Evolutionary conservation across 2,329 filamentous ascomycete genomes (phyloP), one percentile per base, ranked within the genome.

Genomic region (Microdochium bolleyi): DNA sequence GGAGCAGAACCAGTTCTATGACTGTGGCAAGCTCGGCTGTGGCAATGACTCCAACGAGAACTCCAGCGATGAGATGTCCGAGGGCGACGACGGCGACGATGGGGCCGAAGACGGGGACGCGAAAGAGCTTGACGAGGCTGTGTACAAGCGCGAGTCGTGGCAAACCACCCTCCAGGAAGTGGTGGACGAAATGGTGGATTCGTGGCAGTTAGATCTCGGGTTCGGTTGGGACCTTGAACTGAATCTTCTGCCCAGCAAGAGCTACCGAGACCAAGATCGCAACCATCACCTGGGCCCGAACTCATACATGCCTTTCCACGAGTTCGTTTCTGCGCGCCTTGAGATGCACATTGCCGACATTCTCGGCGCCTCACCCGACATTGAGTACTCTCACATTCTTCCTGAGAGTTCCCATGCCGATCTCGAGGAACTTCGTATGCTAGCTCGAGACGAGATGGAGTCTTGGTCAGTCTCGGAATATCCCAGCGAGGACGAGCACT

Each of bases 401-500:
- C 41, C 41, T 3, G 41, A 46, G 7, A 11, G 19, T 21, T n/a
- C n/a, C n/a, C n/a, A n/a, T n/a, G 19, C 22, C 3, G 21, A 24
- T 19, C 41, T 46, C 10, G 41, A 46, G 10, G 19, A 11, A 5
- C 7, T 46, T 24, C 41, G 41, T 7, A 11, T 19, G 21, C 13
- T 46, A 5, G n/a, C 34, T 5, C 34, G 34, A 38, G 34, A 38
- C 4, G 34, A 38, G 7, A 9, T 8, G 27, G 27, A 5, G 5
- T 11, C 11, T 11, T 30, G 27, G 27, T 5, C 27, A 5, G 27
- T 5, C 27, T 30, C 27, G 27, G 27, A 30, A 11, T 30, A 5
- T 30, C 5, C 5, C 27, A 30, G 69, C 67, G 0, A 71, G 53
- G 11, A 68, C 21, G 1, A 67, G 38, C 0, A 67, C 62, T 2